Evolutionary conservation across 164 flowering plant genomes (phyloP).

Genomic region (Kalanchoe fedtschenkoi): DNA sequence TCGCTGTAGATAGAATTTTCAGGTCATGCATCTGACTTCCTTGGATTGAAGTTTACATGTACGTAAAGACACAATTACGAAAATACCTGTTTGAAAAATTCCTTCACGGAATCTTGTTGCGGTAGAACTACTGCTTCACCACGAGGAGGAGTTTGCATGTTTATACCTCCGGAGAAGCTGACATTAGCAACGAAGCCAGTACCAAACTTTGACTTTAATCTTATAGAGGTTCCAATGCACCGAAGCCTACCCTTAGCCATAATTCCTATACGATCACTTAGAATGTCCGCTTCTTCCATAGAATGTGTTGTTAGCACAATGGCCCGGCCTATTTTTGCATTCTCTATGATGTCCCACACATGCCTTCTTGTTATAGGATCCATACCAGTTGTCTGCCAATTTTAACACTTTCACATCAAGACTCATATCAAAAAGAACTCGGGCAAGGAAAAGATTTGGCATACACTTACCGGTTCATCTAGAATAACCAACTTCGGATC

Average conservation of each 20-base stretch:
- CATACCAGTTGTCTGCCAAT: constrained; percentile 95
- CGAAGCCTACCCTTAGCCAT: constrained; percentile 97
- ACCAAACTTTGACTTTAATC: constrained; percentile 86
- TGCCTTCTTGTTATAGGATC: constrained; percentile 95
- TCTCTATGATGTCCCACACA: constrained; percentile 95
- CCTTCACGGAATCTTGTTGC: constrained; percentile 54
- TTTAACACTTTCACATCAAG: constrained; percentile 1
- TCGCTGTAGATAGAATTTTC: constrained; percentile 34
- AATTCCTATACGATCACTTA: constrained; percentile 89
- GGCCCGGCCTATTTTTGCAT: constrained; percentile 81
- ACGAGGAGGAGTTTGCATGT: constrained; percentile 23
- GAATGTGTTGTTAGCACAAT: constrained; percentile 92
- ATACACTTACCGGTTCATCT: constrained; percentile 58
- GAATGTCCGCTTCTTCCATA: constrained; percentile 98
- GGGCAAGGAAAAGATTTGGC: background rate
- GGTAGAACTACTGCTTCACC: constrained; percentile 13
- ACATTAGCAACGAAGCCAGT: constrained; percentile 74
- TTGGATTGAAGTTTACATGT: background rate
- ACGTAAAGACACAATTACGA: background rate
- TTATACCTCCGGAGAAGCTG: constrained; percentile 39
- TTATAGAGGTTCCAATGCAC: constrained; percentile 92
- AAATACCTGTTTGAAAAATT: constrained; percentile 69
- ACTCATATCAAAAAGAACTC: background rate
- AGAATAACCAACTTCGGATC: constrained; percentile 59
- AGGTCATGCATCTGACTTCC: constrained; percentile 11